phyloP scores from a whole-genome alignment of 2,329 filamentous ascomycete genomes.

The Penicillium sp. region DNA sequence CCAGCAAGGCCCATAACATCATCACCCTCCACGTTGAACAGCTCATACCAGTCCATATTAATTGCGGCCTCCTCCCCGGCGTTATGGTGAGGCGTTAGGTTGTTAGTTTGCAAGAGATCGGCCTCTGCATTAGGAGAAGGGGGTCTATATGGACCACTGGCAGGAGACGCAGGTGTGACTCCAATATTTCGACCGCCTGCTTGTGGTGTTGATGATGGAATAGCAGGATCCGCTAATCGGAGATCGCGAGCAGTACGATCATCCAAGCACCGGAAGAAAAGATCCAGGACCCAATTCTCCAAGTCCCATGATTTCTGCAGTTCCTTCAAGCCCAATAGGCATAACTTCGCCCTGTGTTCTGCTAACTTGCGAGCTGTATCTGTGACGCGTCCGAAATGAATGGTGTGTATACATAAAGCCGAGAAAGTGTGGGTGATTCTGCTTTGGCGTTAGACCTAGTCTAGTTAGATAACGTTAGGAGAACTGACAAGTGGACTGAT shows the following conservation, averaged over 20 bases:
- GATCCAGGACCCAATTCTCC: constrained; percentile 49
- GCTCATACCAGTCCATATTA: constrained; percentile 30
- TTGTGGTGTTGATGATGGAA: neutral
- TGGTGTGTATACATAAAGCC: constrained; percentile 49
- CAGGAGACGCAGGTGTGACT: neutral
- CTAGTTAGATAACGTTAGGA: neutral
- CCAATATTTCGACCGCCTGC: neutral
- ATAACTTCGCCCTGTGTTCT: constrained; percentile 50
- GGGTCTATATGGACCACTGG: neutral
- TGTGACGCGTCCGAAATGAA: constrained; percentile 38
- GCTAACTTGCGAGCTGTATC: constrained; percentile 45
- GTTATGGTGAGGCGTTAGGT: constrained; percentile 5
- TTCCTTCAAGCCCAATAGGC: constrained; percentile 48
- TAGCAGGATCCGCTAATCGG: constrained; percentile 21
- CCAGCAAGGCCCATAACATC: constrained; percentile 30
- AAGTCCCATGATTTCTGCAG: constrained; percentile 51
- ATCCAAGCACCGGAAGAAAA: constrained; percentile 51
- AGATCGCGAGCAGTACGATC: constrained; percentile 44
- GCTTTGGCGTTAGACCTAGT: neutral
- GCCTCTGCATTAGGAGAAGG: constrained; percentile 5
- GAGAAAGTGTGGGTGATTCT: constrained; percentile 50
- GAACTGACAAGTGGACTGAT: constrained; percentile 43
- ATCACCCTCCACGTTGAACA: constrained; percentile 30
- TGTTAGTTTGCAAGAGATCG: constrained; percentile 2
- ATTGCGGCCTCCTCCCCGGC: constrained; percentile 15